Evolutionary conservation across 306 rosid species (phyloP).

Genomic region (Oemleria cerasiformis): DNA sequence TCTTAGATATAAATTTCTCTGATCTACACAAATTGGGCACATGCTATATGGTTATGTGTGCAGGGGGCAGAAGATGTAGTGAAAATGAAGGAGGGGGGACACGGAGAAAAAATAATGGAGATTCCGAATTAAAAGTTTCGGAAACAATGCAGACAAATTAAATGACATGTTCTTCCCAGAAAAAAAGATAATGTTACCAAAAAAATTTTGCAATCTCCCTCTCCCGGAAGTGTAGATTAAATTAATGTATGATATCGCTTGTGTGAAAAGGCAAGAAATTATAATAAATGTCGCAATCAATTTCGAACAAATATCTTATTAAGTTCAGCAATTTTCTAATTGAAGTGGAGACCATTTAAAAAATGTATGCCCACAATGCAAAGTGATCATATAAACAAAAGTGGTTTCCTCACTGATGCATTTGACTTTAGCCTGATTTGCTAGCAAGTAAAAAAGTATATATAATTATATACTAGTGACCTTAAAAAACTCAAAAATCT

Average conservation of each 20-base stretch:
- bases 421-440: constrained; percentile 29
- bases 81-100: constrained; percentile 15
- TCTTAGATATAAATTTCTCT: not conserved
- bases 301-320: not conserved
- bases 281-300: not conserved
- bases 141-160: not conserved
- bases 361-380: constrained; percentile 28
- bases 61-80: constrained; percentile 1
- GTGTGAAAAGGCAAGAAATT: not conserved
- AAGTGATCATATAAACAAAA: constrained; percentile 15
- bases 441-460: constrained; percentile 5
- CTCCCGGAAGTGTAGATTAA: no score
- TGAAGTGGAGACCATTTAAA: constrained; percentile 16
- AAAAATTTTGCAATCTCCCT: no score
- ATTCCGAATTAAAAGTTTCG: constrained; percentile 4
- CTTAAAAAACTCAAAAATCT: not conserved
- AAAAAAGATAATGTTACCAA: no score
- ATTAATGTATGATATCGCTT: no score
- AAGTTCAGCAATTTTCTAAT: not conserved
- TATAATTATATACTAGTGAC: not conserved
- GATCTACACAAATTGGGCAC: constrained; percentile 4
- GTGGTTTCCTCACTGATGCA: constrained; percentile 11
- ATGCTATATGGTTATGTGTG: not conserved
- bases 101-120: not conserved
- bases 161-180: not conserved